Evolutionary conservation across 495 filamentous ascomycete species (phyloP).

Genomic region (Penicillium cataractarum): DNA sequence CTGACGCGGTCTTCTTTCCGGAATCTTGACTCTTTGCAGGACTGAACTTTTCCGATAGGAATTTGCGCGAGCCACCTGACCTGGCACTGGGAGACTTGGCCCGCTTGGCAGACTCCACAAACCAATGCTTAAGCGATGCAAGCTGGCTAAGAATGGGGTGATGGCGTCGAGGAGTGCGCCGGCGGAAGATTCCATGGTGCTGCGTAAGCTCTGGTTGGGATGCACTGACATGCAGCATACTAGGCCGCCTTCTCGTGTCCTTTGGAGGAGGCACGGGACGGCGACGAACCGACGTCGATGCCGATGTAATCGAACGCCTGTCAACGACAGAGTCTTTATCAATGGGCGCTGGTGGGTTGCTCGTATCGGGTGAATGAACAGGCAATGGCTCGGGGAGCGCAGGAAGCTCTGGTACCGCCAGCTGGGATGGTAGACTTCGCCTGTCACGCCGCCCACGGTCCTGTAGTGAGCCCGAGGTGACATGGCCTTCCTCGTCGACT

Average conservation of each 20-base stretch:
- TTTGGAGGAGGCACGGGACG: conserved; percentile 86
- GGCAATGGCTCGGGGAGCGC: conserved; percentile 64
- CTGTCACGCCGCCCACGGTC: conserved; percentile 58
- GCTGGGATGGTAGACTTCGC: conserved; percentile 56
- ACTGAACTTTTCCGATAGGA: conserved; percentile 46
- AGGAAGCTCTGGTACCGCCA: conserved; percentile 68
- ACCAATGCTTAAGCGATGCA: conserved; percentile 86
- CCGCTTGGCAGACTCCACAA: conserved; percentile 75
- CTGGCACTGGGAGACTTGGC: conserved; percentile 64
- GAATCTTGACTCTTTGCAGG: conserved; percentile 47
- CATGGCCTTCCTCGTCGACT: conserved; percentile 70
- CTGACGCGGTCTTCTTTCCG: conserved; percentile 32
- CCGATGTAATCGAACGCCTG: conserved; percentile 66
- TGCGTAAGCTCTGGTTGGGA: conserved; percentile 67
- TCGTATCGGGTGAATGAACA: conserved; percentile 42
- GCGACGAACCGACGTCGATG: conserved; percentile 53
- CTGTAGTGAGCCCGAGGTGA: conserved; percentile 34
- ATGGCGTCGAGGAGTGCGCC: conserved; percentile 58
- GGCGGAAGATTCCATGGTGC: conserved; percentile 57
- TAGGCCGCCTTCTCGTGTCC: conserved; percentile 72
- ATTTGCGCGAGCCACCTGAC: conserved; percentile 40
- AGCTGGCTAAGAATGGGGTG: conserved; percentile 76
- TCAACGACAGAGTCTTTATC: conserved; percentile 72
- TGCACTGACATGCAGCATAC: conserved; percentile 79
- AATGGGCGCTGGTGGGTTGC: conserved; percentile 62